phyloP scores from a whole-genome alignment of 1,284 basidiomycete genomes.

The Ustilago xerochloae region DNA sequence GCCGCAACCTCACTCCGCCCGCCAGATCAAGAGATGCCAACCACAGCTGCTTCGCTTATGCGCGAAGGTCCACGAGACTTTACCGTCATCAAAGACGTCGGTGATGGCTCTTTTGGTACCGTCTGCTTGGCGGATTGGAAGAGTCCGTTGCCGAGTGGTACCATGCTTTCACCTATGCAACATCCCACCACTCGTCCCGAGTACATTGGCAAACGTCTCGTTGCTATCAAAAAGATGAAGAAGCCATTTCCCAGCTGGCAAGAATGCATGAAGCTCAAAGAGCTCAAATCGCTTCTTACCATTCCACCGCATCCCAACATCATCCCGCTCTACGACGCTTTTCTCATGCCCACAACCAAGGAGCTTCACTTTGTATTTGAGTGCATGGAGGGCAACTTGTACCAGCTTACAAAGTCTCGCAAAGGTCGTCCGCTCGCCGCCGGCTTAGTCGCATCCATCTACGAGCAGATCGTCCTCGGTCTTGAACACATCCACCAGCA shows the following conservation, averaged over 20 bases:
- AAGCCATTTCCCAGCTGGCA: conserved; percentile 97
- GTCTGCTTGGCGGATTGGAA: conserved; percentile 99
- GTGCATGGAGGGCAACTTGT: conserved; percentile 99
- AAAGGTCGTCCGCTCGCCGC: conserved; percentile 93
- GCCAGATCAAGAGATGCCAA: conserved; percentile 43
- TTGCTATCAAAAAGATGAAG: conserved; percentile 98
- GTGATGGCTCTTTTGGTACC: conserved; percentile 77
- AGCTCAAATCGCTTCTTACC: conserved; percentile 93
- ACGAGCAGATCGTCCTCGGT: conserved; percentile 89
- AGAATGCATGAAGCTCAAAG: conserved; percentile 93
- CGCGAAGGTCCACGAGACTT: conserved; percentile 61
- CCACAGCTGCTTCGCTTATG: conserved; percentile 62
- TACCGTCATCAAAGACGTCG: conserved; percentile 63
- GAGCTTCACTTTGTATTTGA: conserved; percentile 99
- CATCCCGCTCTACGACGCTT: conserved; percentile 98
- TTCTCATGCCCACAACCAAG: conserved; percentile 88
- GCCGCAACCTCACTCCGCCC: conserved; percentile 14
- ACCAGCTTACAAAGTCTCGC: conserved; percentile 97
- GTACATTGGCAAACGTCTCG: conserved; percentile 92
- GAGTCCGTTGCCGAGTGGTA: conserved; percentile 76
- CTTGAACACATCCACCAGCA: conserved; percentile 90
- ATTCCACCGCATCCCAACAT: conserved; percentile 96
- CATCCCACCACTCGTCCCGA: conserved; percentile 81
- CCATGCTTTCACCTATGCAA: conserved; percentile 68
- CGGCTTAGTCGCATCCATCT: conserved; percentile 93